A percentile compares a stretch with the other conserved stretches of the same genome.
These are phyloP conservation scores for Zelopaecilomyces penicillatus DNA, from an alignment of 2,329 filamentous ascomycete genomes.

Conservation along the genomic window DNA sequence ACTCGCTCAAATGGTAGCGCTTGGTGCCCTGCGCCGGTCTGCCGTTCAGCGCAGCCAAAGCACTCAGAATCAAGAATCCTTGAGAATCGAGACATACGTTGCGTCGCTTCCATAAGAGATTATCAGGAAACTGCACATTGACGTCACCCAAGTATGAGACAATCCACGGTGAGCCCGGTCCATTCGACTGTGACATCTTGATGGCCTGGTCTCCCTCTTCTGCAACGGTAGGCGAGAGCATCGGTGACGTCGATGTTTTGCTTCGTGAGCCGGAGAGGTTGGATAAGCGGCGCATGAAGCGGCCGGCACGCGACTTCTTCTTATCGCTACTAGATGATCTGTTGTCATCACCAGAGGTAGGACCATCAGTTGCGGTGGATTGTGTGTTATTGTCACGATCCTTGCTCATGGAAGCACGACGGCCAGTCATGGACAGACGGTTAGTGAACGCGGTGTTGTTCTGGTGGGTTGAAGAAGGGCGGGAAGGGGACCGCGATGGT, in stretches of 20 bases:
- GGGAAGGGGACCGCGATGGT: slow-evolving; percentile 36
- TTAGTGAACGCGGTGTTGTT: slow-evolving; percentile 34
- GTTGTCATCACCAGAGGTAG: slow-evolving; percentile 39
- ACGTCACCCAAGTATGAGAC: slow-evolving; percentile 75
- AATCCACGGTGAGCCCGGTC: slow-evolving; percentile 26
- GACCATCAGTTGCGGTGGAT: slow-evolving; percentile 34
- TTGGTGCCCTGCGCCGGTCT: slow-evolving; percentile 46
- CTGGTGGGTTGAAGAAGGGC: slow-evolving; percentile 39
- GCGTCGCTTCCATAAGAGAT: slow-evolving; percentile 89
- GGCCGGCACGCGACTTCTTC: slow-evolving; percentile 43
- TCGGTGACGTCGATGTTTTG: slow-evolving; percentile 35
- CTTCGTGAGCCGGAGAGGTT: slow-evolving; percentile 39
- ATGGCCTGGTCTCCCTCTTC: slow-evolving; percentile 33
- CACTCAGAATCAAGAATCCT: slow-evolving; percentile 73
- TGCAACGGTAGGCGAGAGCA: slow-evolving; percentile 41
- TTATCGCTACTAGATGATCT: slow-evolving; percentile 33
- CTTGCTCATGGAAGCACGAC: slow-evolving; percentile 42
- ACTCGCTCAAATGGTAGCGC: slow-evolving; percentile 79
- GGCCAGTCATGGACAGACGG: slow-evolving; percentile 59
- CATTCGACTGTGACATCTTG: slow-evolving; percentile 19
- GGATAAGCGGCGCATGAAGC: slow-evolving; percentile 52
- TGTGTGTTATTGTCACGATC: slow-evolving; percentile 33
- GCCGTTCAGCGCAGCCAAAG: slow-evolving; percentile 47
- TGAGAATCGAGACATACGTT: slow-evolving; percentile 77
- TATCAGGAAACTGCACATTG: slow-evolving; percentile 96